Percentiles rank a stretch among this genome's conserved stretches.
Evolutionary conservation across 1,284 basidiomycete genomes (phyloP).

Genomic region (Rhizoctonia solani): DNA sequence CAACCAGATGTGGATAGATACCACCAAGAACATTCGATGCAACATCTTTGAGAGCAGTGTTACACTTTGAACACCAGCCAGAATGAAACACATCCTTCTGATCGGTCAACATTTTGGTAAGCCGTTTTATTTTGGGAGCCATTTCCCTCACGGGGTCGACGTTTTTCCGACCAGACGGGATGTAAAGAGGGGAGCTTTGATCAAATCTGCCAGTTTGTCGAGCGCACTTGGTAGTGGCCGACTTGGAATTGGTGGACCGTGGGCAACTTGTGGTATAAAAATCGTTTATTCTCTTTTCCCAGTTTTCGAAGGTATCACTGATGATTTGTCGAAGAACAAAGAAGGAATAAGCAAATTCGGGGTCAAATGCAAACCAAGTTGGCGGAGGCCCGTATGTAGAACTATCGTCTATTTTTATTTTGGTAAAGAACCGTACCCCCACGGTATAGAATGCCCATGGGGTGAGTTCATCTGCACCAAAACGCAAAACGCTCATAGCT

Average conservation of each 20-base stretch:
- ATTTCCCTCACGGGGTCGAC: not conserved
- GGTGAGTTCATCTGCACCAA: not conserved
- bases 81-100: constrained; percentile 1
- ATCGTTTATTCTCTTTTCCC: not conserved
- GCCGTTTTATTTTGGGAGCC: constrained; percentile 1
- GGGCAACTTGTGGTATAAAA: constrained; percentile 9
- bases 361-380: not conserved
- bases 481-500: not conserved
- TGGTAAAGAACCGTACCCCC: not conserved
- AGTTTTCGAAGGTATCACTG: not conserved
- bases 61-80: constrained; percentile 13
- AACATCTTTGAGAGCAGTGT: not conserved
- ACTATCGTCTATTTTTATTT: not conserved
- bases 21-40: constrained; percentile 1
- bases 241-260: not conserved
- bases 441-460: constrained; percentile 13
- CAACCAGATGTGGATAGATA: constrained; percentile 17
- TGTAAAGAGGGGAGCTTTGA: not conserved
- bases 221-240: not conserved
- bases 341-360: not conserved
- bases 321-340: constrained; percentile 4
- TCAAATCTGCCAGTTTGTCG: not conserved
- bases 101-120: not conserved
- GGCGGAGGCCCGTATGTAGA: not conserved
- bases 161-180: not conserved